Evolutionary conservation across 169 alveolate species (phyloP).

Genomic region (Eimeria tenella): DNA sequence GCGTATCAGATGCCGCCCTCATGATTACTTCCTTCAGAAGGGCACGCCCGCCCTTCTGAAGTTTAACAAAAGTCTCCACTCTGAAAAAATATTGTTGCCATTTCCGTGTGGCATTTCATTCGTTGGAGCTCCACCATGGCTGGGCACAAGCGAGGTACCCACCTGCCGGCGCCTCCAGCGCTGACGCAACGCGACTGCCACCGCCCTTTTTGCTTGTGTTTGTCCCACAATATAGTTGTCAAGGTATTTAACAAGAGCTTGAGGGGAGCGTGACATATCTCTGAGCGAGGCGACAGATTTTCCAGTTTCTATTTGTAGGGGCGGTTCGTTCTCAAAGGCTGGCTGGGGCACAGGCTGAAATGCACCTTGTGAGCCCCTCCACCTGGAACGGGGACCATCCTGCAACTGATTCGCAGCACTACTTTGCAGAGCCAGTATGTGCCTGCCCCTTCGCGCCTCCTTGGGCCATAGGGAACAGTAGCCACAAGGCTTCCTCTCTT

Average conservation of each 20-base stretch:
- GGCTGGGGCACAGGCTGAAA: neutral
- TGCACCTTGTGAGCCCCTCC: neutral
- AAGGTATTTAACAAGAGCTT: slow-evolving; percentile 84
- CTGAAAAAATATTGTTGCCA: neutral
- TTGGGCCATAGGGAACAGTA: neutral
- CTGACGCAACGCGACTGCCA: slow-evolving; percentile 88
- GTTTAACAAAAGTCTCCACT: neutral
- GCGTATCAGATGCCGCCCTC: too few species aligned
- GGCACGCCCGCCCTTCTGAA: neutral
- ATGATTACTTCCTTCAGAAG: neutral
- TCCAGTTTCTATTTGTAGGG: neutral
- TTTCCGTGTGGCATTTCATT: neutral
- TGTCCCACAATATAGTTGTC: slow-evolving; percentile 89
- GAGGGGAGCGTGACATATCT: slow-evolving; percentile 74
- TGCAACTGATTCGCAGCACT: neutral
- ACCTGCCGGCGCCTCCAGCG: slow-evolving; percentile 78
- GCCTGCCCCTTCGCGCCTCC: neutral
- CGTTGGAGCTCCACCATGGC: neutral
- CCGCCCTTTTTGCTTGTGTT: slow-evolving; percentile 89
- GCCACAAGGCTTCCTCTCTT: neutral
- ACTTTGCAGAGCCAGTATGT: neutral
- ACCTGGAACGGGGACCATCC: neutral
- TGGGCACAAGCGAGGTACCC: neutral
- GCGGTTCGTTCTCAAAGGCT: neutral
- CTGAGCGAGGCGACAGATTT: neutral